phyloP scores from a whole-genome alignment of 2,329 filamentous ascomycete species.

The Cytospora leucostoma region DNA sequence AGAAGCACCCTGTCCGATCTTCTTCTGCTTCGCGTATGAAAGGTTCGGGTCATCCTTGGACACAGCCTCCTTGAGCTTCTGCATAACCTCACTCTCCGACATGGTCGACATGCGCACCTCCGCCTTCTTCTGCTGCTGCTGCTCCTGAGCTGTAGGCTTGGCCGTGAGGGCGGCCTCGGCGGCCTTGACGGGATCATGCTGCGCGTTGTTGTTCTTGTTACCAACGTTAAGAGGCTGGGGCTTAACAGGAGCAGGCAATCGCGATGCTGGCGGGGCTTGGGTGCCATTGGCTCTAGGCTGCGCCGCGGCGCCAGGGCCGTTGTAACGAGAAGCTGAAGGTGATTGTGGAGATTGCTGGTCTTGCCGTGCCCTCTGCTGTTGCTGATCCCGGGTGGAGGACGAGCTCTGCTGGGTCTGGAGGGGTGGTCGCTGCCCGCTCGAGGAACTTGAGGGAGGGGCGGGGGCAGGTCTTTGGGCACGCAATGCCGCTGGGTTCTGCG shows the following conservation, averaged over 20 bases:
- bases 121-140: slow-evolving; percentile 88
- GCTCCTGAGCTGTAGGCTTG: slow-evolving; percentile 70
- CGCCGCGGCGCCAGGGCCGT: slow-evolving; percentile 54
- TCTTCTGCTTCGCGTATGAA: slow-evolving; percentile 99
- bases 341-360: slow-evolving; percentile 49
- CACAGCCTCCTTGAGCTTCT: slow-evolving; percentile 88
- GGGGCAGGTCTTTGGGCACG: slow-evolving; percentile 81
- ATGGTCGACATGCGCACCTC: slow-evolving; percentile 98
- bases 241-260: slow-evolving; percentile 68
- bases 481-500: slow-evolving; percentile 57
- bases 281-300: slow-evolving; percentile 49
- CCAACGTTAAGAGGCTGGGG: slow-evolving; percentile 72
- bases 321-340: slow-evolving; percentile 58
- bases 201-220: slow-evolving; percentile 58
- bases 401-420: slow-evolving; percentile 54
- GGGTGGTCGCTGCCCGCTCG: slow-evolving; percentile 47
- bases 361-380: slow-evolving; percentile 48
- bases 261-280: slow-evolving; percentile 48
- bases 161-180: slow-evolving; percentile 87
- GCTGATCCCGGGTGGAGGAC: slow-evolving; percentile 47
- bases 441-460: slow-evolving; percentile 54
- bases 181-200: slow-evolving; percentile 75
- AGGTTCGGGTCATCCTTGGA: slow-evolving; percentile 93
- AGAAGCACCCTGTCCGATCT: slow-evolving; percentile 97
- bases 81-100: slow-evolving; percentile 97